Evolutionary conservation across 805 yeast species (phyloP), one percentile per base, ranked within the genome.

Genomic region (Candida tallmaniae): DNA sequence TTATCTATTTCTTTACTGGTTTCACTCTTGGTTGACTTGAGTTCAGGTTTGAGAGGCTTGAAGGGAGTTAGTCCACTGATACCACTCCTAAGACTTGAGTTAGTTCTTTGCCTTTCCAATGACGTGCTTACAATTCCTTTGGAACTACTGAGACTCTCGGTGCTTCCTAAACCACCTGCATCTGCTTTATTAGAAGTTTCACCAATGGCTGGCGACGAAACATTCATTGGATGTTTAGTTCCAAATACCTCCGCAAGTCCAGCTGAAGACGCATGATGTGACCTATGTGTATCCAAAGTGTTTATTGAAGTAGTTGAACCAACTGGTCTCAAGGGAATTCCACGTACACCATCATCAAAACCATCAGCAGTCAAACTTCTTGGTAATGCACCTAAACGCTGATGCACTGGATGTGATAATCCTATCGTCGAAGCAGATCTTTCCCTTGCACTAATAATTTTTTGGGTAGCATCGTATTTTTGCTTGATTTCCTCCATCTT

Each of bases 1-100:
- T 49, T 56, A 41, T 62, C 68, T 8, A 60, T 31, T 24, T 60
- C 63, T 27, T 49, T 47, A 41, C 52, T 58, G 25, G 39, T 37
- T 10, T 42, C 41, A 16, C 23, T 25, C n/a, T 31, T 29, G 10
- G 39, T 39, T 23, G 45, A 29, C 20, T 46, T 45, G 4, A 51
- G 37, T 9, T 52, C 58, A 5, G 47, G 36, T 30, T 52, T 49
- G 22, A 38, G 42, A 6, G 46, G 54, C 33, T 51, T 61, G 42
- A 62, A 59, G 4, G 68, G 60, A 0, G 60, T 51, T 16, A 62
- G 44, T 4, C 53, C 50, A 8, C 48, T 36, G 5, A 59, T 44
- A 5, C 53, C 49, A 2, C 40, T 27, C 5, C 59, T 43, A 31
- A 59, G 48, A 24, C 56, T 45, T 13, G 53, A 31, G 31, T 42